Evolutionary conservation across 257 asterid species (phyloP), one percentile per base, ranked within the genome.

Genomic region (Forsythia viridissima): DNA sequence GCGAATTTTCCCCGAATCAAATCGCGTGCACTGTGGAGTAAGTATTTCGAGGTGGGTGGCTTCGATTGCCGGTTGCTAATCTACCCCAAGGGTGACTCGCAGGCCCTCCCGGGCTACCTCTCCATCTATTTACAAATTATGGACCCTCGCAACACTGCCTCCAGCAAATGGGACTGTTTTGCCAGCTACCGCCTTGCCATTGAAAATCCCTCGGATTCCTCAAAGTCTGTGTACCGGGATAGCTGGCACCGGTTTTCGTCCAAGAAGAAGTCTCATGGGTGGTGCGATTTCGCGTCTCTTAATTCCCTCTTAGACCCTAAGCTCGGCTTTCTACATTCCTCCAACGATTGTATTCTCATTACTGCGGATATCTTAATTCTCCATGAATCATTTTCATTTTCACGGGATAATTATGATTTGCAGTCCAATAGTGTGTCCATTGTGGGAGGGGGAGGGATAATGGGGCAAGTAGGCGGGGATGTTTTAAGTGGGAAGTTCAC

Each of bases 201-300:
- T 30, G 34, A 30, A 30, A 30, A 30, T 30, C 34, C 92, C 59
- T 69, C 70, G 1, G 98, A 95, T 85, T 46, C 86, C 12, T 82
- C 97, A 0, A 95, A 95, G 86, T 89, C 98, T 6, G 88, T 92
- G 81, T 1, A 92, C 87, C 85, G 98, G 18, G 99, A 93, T 74
- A 92, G 97, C 78, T 95, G 99, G 99, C 99, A 95, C 80, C 91
- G 99, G 5, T 95, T 95, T 68, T 93, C 98, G 0, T 85, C 96
- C 59, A 95, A 92, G 86, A 95, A 95, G 87, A 95, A 92, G 85
- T 95, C 99, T 24, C 99, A 95, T 71, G 99, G 99, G 24, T 93
- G 99, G 99, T 95, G 99, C 34, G 98, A 95, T 90, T 95, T 95
- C 48, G 96, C 97, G 34, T 30, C 8, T 90, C 91, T 90, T 43